Percentiles rank a stretch among this genome's conserved stretches.
Conservation (phyloP, 2,329 filamentous ascomycete species). For the Fusarium liriodendri region DNA sequence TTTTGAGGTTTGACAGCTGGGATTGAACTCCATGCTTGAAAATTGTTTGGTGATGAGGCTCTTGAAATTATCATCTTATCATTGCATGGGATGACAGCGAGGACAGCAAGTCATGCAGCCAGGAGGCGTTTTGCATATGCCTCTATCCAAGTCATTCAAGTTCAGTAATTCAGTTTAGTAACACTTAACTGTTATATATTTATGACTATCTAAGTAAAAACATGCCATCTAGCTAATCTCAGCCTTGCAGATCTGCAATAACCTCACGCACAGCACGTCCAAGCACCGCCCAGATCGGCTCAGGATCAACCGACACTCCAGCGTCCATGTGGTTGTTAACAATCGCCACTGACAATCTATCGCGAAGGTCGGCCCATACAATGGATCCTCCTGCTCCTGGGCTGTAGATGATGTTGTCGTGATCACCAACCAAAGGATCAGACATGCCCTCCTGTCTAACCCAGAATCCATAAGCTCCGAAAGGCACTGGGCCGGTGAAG, state of each 20-base stretch:
- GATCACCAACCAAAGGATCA: not conserved
- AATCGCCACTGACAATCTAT: constrained; percentile 2
- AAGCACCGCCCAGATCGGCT: not conserved
- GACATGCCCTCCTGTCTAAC: constrained; percentile 5
- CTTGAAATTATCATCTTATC: not conserved
- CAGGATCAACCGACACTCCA: not conserved
- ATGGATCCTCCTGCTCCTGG: constrained; percentile 9
- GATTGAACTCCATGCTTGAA: not conserved
- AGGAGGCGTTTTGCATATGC: not conserved
- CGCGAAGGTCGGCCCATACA: constrained; percentile 4
- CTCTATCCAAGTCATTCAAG: not conserved
- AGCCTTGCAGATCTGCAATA: not conserved
- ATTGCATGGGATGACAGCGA: not conserved
- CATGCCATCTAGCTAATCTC: not conserved
- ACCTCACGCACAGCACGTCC: not conserved
- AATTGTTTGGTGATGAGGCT: not conserved
- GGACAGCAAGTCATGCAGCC: not conserved
- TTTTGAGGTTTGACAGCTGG: not conserved
- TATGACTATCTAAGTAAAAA: not conserved
- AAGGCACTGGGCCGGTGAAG: constrained; percentile 4
- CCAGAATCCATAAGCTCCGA: not conserved
- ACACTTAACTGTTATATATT: not conserved
- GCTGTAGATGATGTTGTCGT: constrained; percentile 6
- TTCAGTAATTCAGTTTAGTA: not conserved
- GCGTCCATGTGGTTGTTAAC: constrained; percentile 11